phyloP scores from a whole-genome alignment of 495 filamentous ascomycete species.

The Penicillium nucicola region DNA sequence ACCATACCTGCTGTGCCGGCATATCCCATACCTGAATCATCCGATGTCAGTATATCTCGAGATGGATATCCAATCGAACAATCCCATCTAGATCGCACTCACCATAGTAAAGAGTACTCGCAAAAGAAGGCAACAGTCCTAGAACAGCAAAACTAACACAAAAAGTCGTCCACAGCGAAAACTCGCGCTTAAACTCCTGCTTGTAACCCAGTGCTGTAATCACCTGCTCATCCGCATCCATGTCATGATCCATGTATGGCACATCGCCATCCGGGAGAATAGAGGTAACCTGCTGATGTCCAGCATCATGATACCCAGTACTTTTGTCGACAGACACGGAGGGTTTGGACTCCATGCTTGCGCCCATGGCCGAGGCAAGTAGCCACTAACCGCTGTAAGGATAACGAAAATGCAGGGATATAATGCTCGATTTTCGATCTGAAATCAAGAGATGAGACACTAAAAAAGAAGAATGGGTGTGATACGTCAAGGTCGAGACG shows the following conservation, averaged over 20 bases:
- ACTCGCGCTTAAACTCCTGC: slow-evolving; percentile 79
- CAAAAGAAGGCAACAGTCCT: slow-evolving; percentile 71
- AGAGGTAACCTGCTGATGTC: slow-evolving; percentile 62
- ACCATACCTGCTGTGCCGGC: slow-evolving; percentile 79
- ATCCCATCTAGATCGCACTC: background rate
- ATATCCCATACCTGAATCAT: slow-evolving; percentile 63
- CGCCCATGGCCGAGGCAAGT: background rate
- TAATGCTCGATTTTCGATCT: too few relatives aligned
- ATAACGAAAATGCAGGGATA: background rate
- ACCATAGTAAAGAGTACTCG: slow-evolving; percentile 71
- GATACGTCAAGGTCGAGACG: background rate
- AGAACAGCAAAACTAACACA: slow-evolving; percentile 76
- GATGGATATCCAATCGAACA: background rate
- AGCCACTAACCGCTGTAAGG: too few relatives aligned
- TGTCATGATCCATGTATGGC: slow-evolving; percentile 50
- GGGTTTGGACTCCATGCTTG: slow-evolving; percentile 11
- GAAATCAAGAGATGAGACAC: too few relatives aligned
- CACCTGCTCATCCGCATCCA: slow-evolving; percentile 63
- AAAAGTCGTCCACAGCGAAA: slow-evolving; percentile 80
- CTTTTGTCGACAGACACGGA: slow-evolving; percentile 17
- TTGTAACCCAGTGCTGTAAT: slow-evolving; percentile 73
- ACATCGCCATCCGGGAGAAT: slow-evolving; percentile 64
- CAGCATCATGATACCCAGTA: slow-evolving; percentile 24
- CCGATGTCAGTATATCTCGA: slow-evolving; percentile 12
- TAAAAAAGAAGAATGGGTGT: too few relatives aligned